These are phyloP conservation scores for Coniferiporia sulphurascens DNA, from an alignment of 1,284 basidiomycete genomes.

Conservation along the genomic window DNA sequence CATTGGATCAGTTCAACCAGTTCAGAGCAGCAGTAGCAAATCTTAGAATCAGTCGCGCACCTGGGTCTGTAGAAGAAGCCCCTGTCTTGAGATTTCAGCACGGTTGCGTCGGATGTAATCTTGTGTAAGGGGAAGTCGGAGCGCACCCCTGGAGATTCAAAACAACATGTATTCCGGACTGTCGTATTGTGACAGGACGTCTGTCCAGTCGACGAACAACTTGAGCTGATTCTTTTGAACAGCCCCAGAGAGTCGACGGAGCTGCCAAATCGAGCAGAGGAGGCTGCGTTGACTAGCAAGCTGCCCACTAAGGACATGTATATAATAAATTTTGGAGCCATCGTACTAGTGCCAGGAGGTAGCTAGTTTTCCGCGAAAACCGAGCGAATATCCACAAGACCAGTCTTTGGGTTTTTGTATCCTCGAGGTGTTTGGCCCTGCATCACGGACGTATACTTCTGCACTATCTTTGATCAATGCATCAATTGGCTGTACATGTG, in stretches of 20 bases:
- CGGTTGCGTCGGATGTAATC: neutral
- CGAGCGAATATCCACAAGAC: no score
- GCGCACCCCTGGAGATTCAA: slow-evolving; percentile 45
- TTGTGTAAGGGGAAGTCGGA: slow-evolving; percentile 16
- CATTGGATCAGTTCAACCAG: neutral
- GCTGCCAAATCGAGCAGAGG: slow-evolving; percentile 19
- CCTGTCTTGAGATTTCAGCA: slow-evolving; percentile 33
- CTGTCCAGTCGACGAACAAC: slow-evolving; percentile 38
- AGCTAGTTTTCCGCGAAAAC: neutral
- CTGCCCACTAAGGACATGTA: slow-evolving; percentile 15
- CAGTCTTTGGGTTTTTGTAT: no score
- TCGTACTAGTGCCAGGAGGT: neutral
- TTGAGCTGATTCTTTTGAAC: slow-evolving; percentile 31
- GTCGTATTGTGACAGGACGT: slow-evolving; percentile 44
- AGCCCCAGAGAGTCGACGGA: slow-evolving; percentile 24
- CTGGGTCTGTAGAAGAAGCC: slow-evolving; percentile 60
- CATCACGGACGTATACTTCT: no score
- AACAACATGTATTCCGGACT: slow-evolving; percentile 42
- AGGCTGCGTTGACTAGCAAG: slow-evolving; percentile 19
- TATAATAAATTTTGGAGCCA: neutral
- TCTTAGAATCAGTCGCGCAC: slow-evolving; percentile 26
- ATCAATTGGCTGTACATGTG: no score
- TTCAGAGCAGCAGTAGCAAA: neutral
- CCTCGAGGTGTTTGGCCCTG: no score
- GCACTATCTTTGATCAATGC: no score